Base-by-base conservation (phyloP, 177 flowering plant genomes). In the Telopea speciosissima region DNA sequence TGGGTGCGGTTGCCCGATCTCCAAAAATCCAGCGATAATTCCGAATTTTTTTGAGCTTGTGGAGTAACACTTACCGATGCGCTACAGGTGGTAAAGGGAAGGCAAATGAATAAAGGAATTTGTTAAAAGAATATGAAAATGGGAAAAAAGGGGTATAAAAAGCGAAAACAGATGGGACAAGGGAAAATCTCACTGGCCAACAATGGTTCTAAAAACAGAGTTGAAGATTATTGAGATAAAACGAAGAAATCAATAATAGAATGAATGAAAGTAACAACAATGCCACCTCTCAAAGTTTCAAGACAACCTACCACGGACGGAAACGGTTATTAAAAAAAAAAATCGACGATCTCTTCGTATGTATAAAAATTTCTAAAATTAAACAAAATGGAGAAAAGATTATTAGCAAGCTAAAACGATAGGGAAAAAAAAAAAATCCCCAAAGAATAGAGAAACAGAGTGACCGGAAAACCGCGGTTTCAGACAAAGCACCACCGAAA, bases 1-100 rank as follows among this genome's bases (percentile, higher is more conserved):
- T 66, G 56, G 45, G 54, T 66, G 58, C 14, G n/a, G n/a, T n/a
- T n/a, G 63, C 63, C 10, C 23, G 63, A 33, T n/a, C 33, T 58
- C 16, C 25, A 26, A 31, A 56, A 68, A 56, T 56, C 63, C 13
- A 58, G 70, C n/a, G 22, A n/a, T 21, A 19, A 17, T 13, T n/a
- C 61, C 61, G 23, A 56, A 36, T 16, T 58, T 22, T 31, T 25
- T 16, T 56, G 62, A 68, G 25, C 14, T 56, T 10, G 31, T 54
- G 24, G 62, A 28, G 24, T 62, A 25, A 25, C 21, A 24, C 13
- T 11, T 14, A 25, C 13, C 3, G 13, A 49, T 49, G 56, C 56
- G 9, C 2, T n/a, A 54, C 59, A 16, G 22, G 59, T 54, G 59
- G 59, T 11, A 54, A 54, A 21, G 1, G 22, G 19, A 21, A 54